phyloP scores from a whole-genome alignment of 257 asterid species.

The Ilex aquifolium region DNA sequence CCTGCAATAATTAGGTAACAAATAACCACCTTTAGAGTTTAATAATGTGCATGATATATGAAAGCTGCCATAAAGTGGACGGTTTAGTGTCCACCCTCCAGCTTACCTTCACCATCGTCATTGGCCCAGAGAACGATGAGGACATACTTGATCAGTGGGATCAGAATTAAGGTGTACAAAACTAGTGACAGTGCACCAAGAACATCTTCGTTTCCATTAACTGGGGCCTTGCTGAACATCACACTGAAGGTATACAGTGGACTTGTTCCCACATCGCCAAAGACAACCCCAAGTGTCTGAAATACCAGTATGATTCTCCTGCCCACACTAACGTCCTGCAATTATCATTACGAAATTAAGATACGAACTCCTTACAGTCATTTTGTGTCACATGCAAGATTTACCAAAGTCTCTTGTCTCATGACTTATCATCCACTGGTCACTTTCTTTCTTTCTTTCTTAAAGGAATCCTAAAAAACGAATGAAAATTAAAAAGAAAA shows the following conservation, averaged over 20 bases:
- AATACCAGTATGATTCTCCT: constrained; percentile 67
- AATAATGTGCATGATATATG: background rate
- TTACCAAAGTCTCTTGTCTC: constrained; percentile 4
- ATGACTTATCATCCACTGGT: background rate
- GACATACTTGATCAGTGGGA: constrained; percentile 85
- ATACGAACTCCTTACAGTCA: constrained; percentile 12
- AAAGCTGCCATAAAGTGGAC: background rate
- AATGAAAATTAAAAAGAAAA: background rate
- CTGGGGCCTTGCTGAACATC: constrained; percentile 99
- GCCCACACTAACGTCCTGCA: constrained; percentile 71
- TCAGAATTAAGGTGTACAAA: constrained; percentile 76
- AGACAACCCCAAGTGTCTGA: constrained; percentile 93
- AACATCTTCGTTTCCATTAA: constrained; percentile 74
- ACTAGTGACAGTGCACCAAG: constrained; percentile 92
- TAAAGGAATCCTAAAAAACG: background rate
- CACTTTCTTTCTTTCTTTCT: background rate
- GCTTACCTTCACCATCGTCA: constrained; percentile 97
- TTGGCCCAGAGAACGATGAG: constrained; percentile 97
- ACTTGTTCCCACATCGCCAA: constrained; percentile 98
- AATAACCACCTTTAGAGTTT: background rate
- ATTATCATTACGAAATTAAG: constrained; percentile 28
- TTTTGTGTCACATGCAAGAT: constrained; percentile 5
- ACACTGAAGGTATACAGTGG: constrained; percentile 96
- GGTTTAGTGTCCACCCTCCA: background rate
- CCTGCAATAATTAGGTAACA: constrained; percentile 55